Evolutionary conservation across 805 yeast species (phyloP).

Genomic region (Sugiyamaella floridensis): DNA sequence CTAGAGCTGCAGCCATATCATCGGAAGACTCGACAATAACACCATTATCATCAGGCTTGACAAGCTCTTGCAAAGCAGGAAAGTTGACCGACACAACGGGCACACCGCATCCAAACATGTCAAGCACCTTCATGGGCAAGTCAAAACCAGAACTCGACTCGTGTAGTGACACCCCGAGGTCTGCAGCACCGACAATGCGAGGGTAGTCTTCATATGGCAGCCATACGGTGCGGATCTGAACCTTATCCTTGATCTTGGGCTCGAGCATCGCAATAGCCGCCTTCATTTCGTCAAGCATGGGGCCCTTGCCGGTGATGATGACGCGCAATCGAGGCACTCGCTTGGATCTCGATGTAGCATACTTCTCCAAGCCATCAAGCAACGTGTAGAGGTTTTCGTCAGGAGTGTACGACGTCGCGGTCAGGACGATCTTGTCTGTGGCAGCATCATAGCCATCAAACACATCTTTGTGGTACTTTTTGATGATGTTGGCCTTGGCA

Average conservation of each 20-base stretch:
- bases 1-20: conserved; percentile 42
- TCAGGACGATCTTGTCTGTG: conserved; percentile 59
- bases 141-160: conserved; percentile 89
- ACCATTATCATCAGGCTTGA: conserved; percentile 65
- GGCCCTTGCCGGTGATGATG: conserved; percentile 97
- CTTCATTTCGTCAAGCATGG: conserved; percentile 52
- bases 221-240: conserved; percentile 67
- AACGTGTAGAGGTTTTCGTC: conserved; percentile 81
- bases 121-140: conserved; percentile 94
- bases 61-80: conserved; percentile 72
- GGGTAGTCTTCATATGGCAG: conserved; percentile 75
- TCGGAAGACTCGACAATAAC: conserved; percentile 39
- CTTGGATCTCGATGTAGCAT: conserved; percentile 37
- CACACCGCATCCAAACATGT: conserved; percentile 91
- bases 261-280: conserved; percentile 38
- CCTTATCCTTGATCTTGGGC: conserved; percentile 37
- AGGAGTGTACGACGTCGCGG: conserved; percentile 91
- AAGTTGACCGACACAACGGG: conserved; percentile 80
- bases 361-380: conserved; percentile 56
- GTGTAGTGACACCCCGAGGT: conserved; percentile 84
- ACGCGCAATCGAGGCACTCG: conserved; percentile 47
- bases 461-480: conserved; percentile 29
- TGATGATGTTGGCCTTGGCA: conserved; percentile 30
- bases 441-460: conserved; percentile 32
- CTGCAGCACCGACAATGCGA: conserved; percentile 62